Base-by-base conservation (phyloP, 2,329 filamentous ascomycete genomes). In the Exophiala lecanii-corni region DNA sequence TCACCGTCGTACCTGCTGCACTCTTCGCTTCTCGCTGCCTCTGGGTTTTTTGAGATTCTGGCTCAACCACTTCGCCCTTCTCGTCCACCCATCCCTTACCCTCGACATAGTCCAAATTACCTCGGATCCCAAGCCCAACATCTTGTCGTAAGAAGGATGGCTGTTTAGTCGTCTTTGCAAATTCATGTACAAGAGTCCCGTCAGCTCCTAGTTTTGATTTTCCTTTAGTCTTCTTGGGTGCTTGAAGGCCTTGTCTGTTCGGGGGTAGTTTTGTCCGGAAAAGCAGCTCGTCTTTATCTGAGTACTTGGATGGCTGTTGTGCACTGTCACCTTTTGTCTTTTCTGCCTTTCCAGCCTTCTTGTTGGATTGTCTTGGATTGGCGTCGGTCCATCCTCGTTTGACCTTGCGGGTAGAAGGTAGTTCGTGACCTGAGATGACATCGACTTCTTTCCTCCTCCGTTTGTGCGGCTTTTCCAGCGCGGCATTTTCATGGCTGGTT, bases 321-420 rank as follows among this genome's bases (percentile, higher is more conserved):
- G 23, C 23, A 7, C 12, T 12, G 23, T 26, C 7, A 44, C 75
- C 73, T 39, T 78, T 74, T 40, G 73, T 72, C 45, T 74, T 71
- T 28, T 71, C 66, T n/a, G n/a, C n/a, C n/a, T n/a, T n/a, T n/a
- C n/a, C n/a, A n/a, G n/a, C n/a, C 12, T 67, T 60, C 39, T 66
- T 76, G 21, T 26, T 58, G 67, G 69, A 54, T 70, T 71, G 56
- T 62, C 68, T 55, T 37, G 52, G 69, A 16, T 72, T 69, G 1
- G 82, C 74, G 49, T 89, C 85, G 1, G 86, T 91, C 89, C 89
- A 95, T 4, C 89, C 89, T 48, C 89, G 76, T 71, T 92, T 94
- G 48, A 96, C 81, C 58, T 86, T 86, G 55, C 89, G 79, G 35
- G 79, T 83, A 13, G 79, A 72, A 4, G 81, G 76, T 28, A 98